Evolutionary conservation across 192 early-diverging fungal genomes (phyloP).

Genomic region (Podochytrium sp.): DNA sequence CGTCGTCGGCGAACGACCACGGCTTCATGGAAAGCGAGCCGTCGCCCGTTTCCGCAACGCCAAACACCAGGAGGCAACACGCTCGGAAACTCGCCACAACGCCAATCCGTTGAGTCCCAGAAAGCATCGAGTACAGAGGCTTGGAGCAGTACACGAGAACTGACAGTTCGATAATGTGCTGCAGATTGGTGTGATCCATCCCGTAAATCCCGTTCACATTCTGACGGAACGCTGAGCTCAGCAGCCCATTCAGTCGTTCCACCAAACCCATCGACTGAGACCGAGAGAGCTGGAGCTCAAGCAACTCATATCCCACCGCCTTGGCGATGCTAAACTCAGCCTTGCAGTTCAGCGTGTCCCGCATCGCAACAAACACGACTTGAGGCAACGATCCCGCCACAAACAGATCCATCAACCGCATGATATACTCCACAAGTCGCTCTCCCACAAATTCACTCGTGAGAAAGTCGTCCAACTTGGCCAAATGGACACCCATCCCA

Average conservation of each 20-base stretch:
- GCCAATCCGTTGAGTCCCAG: constrained; percentile 1
- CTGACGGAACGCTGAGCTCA: not conserved
- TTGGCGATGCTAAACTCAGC: not conserved
- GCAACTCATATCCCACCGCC: not conserved
- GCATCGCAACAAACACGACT: not conserved
- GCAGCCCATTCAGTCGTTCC: not conserved
- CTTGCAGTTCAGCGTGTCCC: not conserved
- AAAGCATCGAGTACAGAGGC: constrained; percentile 28
- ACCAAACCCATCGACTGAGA: not conserved
- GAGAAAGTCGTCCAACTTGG: not conserved
- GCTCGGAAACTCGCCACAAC: not conserved
- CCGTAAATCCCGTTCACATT: constrained; percentile 20
- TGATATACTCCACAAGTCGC: not conserved
- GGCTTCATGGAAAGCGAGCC: constrained; percentile 5
- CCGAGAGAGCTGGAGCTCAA: constrained; percentile 9
- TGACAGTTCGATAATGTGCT: not conserved
- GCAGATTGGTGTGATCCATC: not conserved
- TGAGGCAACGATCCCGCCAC: not conserved
- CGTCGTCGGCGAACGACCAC: constrained; percentile 2
- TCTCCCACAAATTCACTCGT: not conserved
- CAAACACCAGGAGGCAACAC: not conserved
- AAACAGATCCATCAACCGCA: not conserved
- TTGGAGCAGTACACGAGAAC: constrained; percentile 23
- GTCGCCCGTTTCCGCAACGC: not conserved
- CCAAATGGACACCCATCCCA: constrained; percentile 6